Evolutionary conservation across 179 eudicot species (phyloP).

Genomic region (Sideroxylon spinosum): DNA sequence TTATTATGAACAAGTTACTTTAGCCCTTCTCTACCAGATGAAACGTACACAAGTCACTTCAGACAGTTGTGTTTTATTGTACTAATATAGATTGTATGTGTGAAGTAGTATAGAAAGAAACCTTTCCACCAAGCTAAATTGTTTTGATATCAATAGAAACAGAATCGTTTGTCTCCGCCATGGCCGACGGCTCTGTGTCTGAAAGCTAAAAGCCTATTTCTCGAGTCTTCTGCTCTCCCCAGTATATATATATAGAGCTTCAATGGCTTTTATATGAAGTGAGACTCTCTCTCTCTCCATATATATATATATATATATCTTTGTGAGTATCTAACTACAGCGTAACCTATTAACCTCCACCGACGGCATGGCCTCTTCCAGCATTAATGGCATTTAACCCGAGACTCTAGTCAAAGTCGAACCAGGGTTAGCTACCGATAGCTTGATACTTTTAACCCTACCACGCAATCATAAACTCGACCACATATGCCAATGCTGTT

Average conservation of each 20-base stretch:
- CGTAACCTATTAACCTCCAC: conserved; percentile 23
- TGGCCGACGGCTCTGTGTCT: conserved; percentile 40
- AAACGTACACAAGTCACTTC: no score
- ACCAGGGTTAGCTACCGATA: conserved; percentile 20
- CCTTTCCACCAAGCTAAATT: conserved; percentile 91
- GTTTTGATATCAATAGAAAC: conserved; percentile 76
- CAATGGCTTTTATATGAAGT: conserved; percentile 44
- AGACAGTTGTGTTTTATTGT: no score
- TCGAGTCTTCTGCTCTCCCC: conserved; percentile 16
- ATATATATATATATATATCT: neutral
- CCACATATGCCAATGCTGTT: no score
- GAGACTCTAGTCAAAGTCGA: conserved; percentile 8
- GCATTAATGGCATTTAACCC: neutral
- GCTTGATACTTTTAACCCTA: conserved; percentile 2
- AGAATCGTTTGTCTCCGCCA: conserved; percentile 69
- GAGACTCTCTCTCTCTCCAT: conserved; percentile 23
- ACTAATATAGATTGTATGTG: no score
- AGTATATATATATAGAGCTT: conserved; percentile 2
- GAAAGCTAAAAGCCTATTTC: neutral
- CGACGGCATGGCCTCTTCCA: conserved; percentile 22
- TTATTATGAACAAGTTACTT: no score
- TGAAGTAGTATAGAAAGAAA: conserved; percentile 15
- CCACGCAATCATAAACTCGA: conserved; percentile 8
- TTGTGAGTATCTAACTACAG: no score
- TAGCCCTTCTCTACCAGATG: no score